Evolutionary conservation across 2,329 filamentous ascomycete genomes (phyloP), one percentile per base, ranked within the genome.

Genomic region (Sphaerulina vaccinii): DNA sequence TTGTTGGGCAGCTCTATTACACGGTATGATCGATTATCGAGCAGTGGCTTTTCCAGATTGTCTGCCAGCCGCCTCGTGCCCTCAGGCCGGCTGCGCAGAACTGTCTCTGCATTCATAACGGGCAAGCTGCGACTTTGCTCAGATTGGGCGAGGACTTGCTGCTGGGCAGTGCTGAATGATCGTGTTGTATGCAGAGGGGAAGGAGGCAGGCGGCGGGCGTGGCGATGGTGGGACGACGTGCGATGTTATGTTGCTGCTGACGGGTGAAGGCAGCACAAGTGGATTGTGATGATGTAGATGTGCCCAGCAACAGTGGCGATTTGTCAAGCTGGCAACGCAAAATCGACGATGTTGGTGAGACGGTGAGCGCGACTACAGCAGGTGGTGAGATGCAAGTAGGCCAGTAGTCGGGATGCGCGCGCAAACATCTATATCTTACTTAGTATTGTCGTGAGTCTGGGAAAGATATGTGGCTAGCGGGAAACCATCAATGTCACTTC

Each of bases 11-110:
- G 79, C 47, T 84, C 82, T 62, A 97, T 85, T 57, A 99, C 90
- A 52, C 92, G 82, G 70, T 99, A 99, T 24, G 83, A 81, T 47
- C 92, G 83, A 70, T 95, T 85, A 71, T 97, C 92, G 49, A 95
- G 79, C 59, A 85, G 84, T 5, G 90, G 89, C 65, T 88, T 90
- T 75, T 95, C 88, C 49, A 96, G 75, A 40, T 78, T 72, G 65
- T 95, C 87, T 27, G 88, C 65, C 41, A 79, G 69, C 21, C 72
- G 68, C 51, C 70, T 65, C 49, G 63, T 62, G 63, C 58, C 55
- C 43, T 60, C 33, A 19, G 58, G 55, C 42, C 58, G 55, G 29
- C 58, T 60, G 49, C 50, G 45, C 18, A 60, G 46, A 18, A 46
- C 41, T 16, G 23, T n/a, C 43, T 51, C 23, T 7, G 60, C 51